Percentiles rank a stretch among this genome's conserved stretches.
Conservation (phyloP, 345 rosid species). For the Moricandia moricandioides region DNA sequence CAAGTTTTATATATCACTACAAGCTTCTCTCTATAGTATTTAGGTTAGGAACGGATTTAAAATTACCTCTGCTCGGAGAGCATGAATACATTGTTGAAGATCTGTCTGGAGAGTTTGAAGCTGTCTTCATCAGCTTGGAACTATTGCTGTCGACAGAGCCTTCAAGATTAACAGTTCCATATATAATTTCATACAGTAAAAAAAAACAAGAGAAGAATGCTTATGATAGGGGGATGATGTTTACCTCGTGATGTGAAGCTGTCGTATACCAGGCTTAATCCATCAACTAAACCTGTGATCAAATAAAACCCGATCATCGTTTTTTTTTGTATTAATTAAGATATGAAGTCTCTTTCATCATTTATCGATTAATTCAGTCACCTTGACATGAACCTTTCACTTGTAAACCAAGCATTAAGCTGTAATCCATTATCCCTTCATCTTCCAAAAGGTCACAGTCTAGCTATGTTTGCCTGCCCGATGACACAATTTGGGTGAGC, state of each 20-base stretch:
- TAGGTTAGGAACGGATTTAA: background rate
- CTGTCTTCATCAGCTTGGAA: slow-evolving; percentile 25
- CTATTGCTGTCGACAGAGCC: slow-evolving; percentile 29
- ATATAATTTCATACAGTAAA: background rate
- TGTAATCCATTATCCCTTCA: slow-evolving; percentile 53
- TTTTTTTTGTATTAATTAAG: background rate
- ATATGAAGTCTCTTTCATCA: background rate
- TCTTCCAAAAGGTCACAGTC: slow-evolving; percentile 56
- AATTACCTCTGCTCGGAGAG: slow-evolving; percentile 33
- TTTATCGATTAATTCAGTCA: slow-evolving; percentile 6
- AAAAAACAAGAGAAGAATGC: background rate
- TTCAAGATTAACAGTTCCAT: slow-evolving; percentile 20
- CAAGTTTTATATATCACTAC: background rate
- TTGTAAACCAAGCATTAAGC: slow-evolving; percentile 48
- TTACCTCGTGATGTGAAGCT: slow-evolving; percentile 32
- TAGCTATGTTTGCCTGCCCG: slow-evolving; percentile 47
- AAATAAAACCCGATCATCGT: background rate
- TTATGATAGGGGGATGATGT: background rate
- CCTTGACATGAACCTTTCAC: slow-evolving; percentile 40
- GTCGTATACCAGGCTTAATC: slow-evolving; percentile 23
- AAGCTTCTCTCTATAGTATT: background rate
- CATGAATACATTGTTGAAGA: slow-evolving; percentile 37
- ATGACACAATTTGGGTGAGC: background rate
- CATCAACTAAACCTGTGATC: slow-evolving; percentile 31
- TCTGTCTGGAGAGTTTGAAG: slow-evolving; percentile 34